These are phyloP conservation scores for Krasilnikovozyma curviuscula DNA, from an alignment of 768 basidiomycete genomes.

Conservation along the genomic window DNA sequence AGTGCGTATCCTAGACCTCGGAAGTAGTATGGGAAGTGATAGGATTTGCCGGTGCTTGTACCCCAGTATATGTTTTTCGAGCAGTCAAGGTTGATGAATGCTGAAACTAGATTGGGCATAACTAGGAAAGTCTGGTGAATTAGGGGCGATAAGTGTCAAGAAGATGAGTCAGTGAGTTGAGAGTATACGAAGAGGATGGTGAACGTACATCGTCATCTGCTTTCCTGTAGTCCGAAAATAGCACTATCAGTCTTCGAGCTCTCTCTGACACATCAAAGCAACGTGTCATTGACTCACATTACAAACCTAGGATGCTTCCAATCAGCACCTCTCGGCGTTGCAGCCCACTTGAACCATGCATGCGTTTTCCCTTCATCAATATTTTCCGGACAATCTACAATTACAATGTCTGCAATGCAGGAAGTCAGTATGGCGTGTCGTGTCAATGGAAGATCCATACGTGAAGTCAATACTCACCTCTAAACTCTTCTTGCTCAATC, in stretches of 20 bases:
- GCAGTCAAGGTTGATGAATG: constrained; percentile 25
- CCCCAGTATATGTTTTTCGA: constrained; percentile 27
- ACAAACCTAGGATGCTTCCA: constrained; percentile 26
- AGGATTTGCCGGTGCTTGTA: constrained; percentile 23
- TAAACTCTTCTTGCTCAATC: constrained; percentile 20
- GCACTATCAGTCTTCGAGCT: not conserved
- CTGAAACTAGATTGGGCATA: constrained; percentile 26
- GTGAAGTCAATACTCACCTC: constrained; percentile 15
- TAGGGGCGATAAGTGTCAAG: not conserved
- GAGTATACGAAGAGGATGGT: not conserved
- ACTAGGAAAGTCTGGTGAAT: constrained; percentile 24
- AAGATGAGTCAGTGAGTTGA: not conserved
- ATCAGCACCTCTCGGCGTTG: constrained; percentile 21
- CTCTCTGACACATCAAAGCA: not conserved
- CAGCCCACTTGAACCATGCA: constrained; percentile 27
- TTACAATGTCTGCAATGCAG: constrained; percentile 17
- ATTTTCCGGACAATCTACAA: constrained; percentile 19
- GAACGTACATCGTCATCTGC: constrained; percentile 27
- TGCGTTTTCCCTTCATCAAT: constrained; percentile 28
- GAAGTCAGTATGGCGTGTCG: not conserved
- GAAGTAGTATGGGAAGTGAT: constrained; percentile 26
- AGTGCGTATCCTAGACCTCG: constrained; percentile 27
- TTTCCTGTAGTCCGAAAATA: constrained; percentile 19
- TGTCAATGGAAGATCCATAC: not conserved
- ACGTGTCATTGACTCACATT: constrained; percentile 19